A percentile compares a stretch with the other conserved stretches of the same genome.
Conservation (phyloP, 768 basidiomycete genomes). For the Mycena maculata region DNA sequence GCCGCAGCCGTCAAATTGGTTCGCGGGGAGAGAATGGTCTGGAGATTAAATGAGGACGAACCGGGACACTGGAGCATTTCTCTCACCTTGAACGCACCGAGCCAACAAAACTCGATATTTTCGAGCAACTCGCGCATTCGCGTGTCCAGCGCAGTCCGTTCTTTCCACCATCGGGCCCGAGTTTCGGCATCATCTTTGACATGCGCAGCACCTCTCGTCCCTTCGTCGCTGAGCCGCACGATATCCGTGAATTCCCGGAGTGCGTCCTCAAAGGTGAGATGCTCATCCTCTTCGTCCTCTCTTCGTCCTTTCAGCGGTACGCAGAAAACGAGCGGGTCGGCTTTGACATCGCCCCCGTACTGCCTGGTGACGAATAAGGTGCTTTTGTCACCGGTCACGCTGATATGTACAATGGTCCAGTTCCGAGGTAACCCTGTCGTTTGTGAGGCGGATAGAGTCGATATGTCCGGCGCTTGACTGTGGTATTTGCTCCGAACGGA, state of each 20-base stretch:
- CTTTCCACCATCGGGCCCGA: constrained; percentile 87
- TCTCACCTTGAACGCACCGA: constrained; percentile 95
- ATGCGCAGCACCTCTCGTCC: constrained; percentile 76
- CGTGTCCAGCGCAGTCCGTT: constrained; percentile 78
- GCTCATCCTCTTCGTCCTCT: constrained; percentile 76
- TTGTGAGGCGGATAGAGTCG: constrained; percentile 55
- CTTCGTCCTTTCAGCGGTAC: constrained; percentile 88
- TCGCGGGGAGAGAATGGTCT: constrained; percentile 74
- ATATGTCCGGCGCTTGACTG: constrained; percentile 53
- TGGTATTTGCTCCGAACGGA: constrained; percentile 67
- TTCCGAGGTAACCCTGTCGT: constrained; percentile 67
- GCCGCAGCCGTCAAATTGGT: constrained; percentile 55
- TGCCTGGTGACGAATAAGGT: constrained; percentile 89
- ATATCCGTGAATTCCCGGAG: constrained; percentile 82
- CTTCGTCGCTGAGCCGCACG: constrained; percentile 80
- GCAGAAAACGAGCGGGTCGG: constrained; percentile 82
- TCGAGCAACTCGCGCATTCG: constrained; percentile 79
- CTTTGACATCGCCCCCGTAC: constrained; percentile 56
- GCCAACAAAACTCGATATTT: constrained; percentile 95
- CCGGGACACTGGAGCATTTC: not conserved
- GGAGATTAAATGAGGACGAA: constrained; percentile 10
- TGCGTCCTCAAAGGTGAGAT: constrained; percentile 82
- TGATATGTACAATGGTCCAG: constrained; percentile 90
- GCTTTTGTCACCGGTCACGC: constrained; percentile 83
- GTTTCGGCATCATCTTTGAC: constrained; percentile 78